Base-by-base conservation (phyloP, 306 rosid species). In the Malus sylvestris region DNA sequence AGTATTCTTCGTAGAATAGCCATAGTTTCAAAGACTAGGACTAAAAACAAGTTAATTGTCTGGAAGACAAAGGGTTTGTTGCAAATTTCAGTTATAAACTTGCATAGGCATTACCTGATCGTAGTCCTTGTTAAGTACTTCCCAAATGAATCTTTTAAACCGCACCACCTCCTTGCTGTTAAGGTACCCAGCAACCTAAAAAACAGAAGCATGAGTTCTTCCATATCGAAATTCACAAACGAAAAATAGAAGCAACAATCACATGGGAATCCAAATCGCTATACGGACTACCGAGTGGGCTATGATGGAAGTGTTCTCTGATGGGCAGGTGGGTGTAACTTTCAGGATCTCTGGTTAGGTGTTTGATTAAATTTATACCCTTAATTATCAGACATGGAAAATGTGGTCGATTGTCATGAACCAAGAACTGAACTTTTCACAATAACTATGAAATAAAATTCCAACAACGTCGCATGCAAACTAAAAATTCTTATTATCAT, bases 111-210 rank as follows among this genome's bases (percentile, higher is more conserved):
- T 62, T 74, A 74, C 78, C 70, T 74, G n/a, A 4, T 33, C n/a
- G 2, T 12, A 62, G 33, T 20, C 78, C 35, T 38, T 38, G 42
- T 38, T 38, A 38, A 38, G 9, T 38, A 38, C 42, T 38, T 38
- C 42, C 42, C 42, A 38, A 38, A 38, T 7, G 0, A 38, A 38
- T 38, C 42, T 38, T 38, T 38, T 38, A 38, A 38, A 38, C 42
- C 42, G 40, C 0, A 9, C 9, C 40, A 9, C 40, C 40, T 35
- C 40, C 40, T 35, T 35, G 40, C n/a, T 73, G 44, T 61, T 73
- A 61, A 73, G 42, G 59, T 60, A 73, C 0, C 58, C 57, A 40
- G 38, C 59, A 73, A 73, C 51, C 77, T 73, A 44, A 4, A 73
- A 23, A 40, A 4, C 27, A 57, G 4, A 44, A n/a, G 33, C 51